Base-by-base conservation (phyloP, 345 rosid species). In the Populus alba region DNA sequence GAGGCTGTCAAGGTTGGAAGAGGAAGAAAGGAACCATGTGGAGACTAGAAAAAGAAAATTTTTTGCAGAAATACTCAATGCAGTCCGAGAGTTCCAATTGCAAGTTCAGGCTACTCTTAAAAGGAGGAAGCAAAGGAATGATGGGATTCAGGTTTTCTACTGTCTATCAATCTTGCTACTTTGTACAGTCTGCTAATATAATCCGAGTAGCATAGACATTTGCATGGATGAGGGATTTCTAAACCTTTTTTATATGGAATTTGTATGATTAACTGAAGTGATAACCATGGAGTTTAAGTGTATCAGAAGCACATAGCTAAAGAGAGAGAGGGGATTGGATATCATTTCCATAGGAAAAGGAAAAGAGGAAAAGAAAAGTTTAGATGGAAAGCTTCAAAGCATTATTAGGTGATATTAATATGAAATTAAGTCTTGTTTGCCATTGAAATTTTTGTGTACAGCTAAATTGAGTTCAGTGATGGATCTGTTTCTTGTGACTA, bases 61-160 rank as follows among this genome's bases (percentile, higher is more conserved):
- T 86, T 97, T 96, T 70, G 86, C 92, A 18, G 99, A 97, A 82
- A 78, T 97, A 81, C 90, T 92, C 73, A 94, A 97, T 86, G 91
- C 97, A 35, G 90, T 92, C 68, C 97, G 98, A 38, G 99, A 97
- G 79, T 94, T 90, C 80, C 97, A 92, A 86, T 84, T 91, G 80
- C 92, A 91, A 83, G 81, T 87, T 81, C 97, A 90, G 74, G 92
- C 97, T 68, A 84, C 95, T 75, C 85, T 89, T 74, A 97, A 94
- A 81, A 95, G 98, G 7, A 89, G 97, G 82, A 97, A 94, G 83
- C 99, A 94, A 86, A 94, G 98, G 82, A 97, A 97, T 79, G 99
- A 97, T 72, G 89, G 93, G 66, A 71, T 97, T 81, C 98, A 86
- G 95, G 99, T 96, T 84, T 73, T 72, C 29, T 68, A 71, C 67